phyloP scores from a whole-genome alignment of 306 rosid genomes.

The Trichosanthes cucumerina region DNA sequence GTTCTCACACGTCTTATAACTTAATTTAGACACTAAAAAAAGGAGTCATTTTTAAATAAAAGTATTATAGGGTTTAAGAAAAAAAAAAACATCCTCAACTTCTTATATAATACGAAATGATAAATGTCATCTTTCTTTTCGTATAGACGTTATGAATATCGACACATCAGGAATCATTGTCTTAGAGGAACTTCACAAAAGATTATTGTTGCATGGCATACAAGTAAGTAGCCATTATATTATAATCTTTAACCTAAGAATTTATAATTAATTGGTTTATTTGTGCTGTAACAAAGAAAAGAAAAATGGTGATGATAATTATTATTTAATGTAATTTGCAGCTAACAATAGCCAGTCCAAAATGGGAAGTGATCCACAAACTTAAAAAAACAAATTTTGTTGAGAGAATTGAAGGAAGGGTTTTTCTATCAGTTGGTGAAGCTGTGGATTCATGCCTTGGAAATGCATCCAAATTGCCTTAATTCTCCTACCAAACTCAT shows the following conservation, averaged over 20 bases:
- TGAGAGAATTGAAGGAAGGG: slow-evolving; percentile 58
- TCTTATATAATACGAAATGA: not conserved
- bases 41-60: not conserved
- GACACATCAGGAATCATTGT: slow-evolving; percentile 77
- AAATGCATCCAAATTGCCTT: slow-evolving; percentile 21
- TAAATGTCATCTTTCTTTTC: not conserved
- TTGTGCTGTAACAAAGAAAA: not conserved
- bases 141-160: slow-evolving; percentile 49
- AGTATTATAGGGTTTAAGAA: not conserved
- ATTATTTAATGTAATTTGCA: slow-evolving; percentile 21
- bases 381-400: slow-evolving; percentile 58
- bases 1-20: not conserved
- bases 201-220: slow-evolving; percentile 35
- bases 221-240: too few relatives aligned
- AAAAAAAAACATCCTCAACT: not conserved
- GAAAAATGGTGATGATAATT: too few relatives aligned
- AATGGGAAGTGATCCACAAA: slow-evolving; percentile 72
- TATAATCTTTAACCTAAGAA: too few relatives aligned
- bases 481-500: not conserved
- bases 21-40: too few relatives aligned
- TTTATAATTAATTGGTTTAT: too few relatives aligned
- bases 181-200: slow-evolving; percentile 62
- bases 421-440: slow-evolving; percentile 57
- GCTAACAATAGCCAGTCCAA: slow-evolving; percentile 72
- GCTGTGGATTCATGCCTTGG: slow-evolving; percentile 55